Evolutionary conservation across 306 rosid genomes (phyloP).

Genomic region (Prunus davidiana): DNA sequence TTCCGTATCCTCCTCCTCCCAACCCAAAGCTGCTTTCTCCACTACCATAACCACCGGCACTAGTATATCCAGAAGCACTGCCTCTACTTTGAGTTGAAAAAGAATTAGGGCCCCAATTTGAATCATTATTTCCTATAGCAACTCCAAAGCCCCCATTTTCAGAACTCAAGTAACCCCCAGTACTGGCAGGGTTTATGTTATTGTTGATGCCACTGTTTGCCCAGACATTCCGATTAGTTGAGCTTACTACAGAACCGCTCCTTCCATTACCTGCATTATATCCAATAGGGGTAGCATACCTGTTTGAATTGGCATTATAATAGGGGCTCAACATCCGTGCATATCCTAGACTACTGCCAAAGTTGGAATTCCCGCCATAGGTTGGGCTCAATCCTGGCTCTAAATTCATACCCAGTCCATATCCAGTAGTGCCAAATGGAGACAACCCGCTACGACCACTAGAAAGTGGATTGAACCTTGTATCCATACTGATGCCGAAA

Average conservation of each 20-base stretch:
- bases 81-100: slow-evolving; percentile 65
- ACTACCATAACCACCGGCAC: slow-evolving; percentile 58
- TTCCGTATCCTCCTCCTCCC: slow-evolving; percentile 70
- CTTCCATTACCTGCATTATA: slow-evolving; percentile 61
- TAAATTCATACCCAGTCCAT: slow-evolving; percentile 76
- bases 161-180: slow-evolving; percentile 59
- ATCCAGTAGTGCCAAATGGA: slow-evolving; percentile 62
- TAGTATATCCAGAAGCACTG: slow-evolving; percentile 50
- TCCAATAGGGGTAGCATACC: slow-evolving; percentile 75
- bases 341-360: slow-evolving; percentile 69
- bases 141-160: slow-evolving; percentile 68
- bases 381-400: slow-evolving; percentile 73
- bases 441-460: slow-evolving; percentile 70
- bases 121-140: slow-evolving; percentile 58
- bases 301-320: slow-evolving; percentile 59
- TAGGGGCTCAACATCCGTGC: slow-evolving; percentile 70
- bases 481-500: slow-evolving; percentile 78
- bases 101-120: slow-evolving; percentile 57
- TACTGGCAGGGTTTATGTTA: slow-evolving; percentile 44
- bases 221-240: slow-evolving; percentile 81
- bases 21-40: slow-evolving; percentile 68
- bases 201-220: slow-evolving; percentile 63
- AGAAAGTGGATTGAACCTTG: slow-evolving; percentile 74
- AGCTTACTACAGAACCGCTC: slow-evolving; percentile 57
- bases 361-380: slow-evolving; percentile 63